Evolutionary conservation across 306 rosid genomes (phyloP).

Genomic region (Dalbergia cultrata): DNA sequence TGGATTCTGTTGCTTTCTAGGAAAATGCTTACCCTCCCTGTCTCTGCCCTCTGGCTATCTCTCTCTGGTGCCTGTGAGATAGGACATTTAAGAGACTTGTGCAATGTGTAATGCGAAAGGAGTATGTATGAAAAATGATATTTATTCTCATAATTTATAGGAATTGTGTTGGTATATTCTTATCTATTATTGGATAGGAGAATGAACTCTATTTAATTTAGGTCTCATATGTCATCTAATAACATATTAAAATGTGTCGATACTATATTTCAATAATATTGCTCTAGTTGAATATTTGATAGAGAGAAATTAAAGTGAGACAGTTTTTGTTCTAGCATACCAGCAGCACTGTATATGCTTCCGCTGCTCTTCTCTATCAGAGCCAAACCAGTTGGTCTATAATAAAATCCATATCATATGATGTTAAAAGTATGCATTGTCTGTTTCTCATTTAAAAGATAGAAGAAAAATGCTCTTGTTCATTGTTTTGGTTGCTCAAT

Average conservation of each 20-base stretch:
- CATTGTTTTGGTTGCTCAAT: slow-evolving; percentile 32
- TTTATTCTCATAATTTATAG: no score
- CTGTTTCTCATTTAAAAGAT: slow-evolving; percentile 13
- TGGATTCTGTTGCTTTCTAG: slow-evolving; percentile 28
- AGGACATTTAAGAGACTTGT: not conserved
- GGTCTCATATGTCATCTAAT: no score
- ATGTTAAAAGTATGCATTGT: not conserved
- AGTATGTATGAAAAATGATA: not conserved
- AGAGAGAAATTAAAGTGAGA: not conserved
- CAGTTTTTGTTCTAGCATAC: not conserved
- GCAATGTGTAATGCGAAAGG: not conserved
- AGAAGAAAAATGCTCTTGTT: not conserved
- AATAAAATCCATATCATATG: not conserved
- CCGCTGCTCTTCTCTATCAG: not conserved
- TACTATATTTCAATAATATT: no score
- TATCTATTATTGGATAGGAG: no score
- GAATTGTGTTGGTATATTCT: no score
- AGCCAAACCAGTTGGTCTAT: slow-evolving; percentile 18
- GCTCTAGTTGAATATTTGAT: not conserved
- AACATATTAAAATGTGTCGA: no score
- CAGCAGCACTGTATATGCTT: not conserved
- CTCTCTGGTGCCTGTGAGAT: not conserved
- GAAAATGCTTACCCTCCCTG: not conserved
- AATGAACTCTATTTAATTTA: no score
- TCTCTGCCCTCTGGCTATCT: not conserved